A percentile compares a stretch with the other conserved stretches of the same genome.
phyloP scores from a whole-genome alignment of 257 asterid species.

The Scutellaria minor region DNA sequence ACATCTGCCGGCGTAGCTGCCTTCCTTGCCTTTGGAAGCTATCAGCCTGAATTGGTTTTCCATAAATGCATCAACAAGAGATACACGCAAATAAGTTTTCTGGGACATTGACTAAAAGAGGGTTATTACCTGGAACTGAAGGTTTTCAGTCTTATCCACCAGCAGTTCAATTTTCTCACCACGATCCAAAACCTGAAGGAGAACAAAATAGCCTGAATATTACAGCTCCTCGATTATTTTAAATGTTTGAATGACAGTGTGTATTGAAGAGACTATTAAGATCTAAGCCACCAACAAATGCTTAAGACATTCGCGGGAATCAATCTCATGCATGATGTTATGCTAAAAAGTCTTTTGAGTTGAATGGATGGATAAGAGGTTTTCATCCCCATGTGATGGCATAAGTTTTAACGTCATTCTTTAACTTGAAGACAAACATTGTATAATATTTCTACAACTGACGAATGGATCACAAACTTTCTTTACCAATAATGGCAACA shows the following conservation, averaged over 20 bases:
- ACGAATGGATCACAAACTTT: neutral
- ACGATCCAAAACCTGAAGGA: constrained; percentile 86
- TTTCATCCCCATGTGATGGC: neutral
- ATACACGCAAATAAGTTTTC: neutral
- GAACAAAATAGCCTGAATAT: constrained; percentile 13
- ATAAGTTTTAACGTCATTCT: neutral
- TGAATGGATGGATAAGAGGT: neutral
- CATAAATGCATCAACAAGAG: constrained; percentile 11
- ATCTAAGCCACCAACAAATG: neutral
- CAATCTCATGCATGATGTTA: neutral
- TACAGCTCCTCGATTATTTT: neutral
- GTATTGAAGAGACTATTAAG: neutral
- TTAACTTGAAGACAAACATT: neutral
- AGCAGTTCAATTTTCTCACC: constrained; percentile 95
- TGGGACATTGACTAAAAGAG: constrained; percentile 23
- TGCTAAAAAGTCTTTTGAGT: neutral
- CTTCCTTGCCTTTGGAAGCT: constrained; percentile 98
- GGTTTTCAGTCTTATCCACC: constrained; percentile 93
- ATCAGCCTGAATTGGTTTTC: constrained; percentile 69
- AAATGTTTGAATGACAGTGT: neutral
- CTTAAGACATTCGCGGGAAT: too few relatives aligned
- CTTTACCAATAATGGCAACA: constrained; percentile 10
- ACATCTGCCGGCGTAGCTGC: constrained; percentile 91
- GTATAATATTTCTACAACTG: constrained; percentile 7
- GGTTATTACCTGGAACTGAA: constrained; percentile 83